Evolutionary conservation across 495 filamentous ascomycete species (phyloP).

Genomic region (Penicillium alfredii): DNA sequence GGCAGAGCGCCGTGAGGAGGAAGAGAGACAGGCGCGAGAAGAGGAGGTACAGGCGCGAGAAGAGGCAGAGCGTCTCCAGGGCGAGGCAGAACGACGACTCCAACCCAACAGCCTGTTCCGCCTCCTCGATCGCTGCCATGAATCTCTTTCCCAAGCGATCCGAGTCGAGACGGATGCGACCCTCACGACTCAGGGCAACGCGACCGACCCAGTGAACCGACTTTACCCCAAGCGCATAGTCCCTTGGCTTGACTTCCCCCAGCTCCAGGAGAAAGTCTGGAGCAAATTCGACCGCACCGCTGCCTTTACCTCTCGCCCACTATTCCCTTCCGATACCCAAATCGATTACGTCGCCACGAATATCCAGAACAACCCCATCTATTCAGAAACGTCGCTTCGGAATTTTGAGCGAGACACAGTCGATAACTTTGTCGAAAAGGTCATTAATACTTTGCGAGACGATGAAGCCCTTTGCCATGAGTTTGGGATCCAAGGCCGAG

Average conservation of each 20-base stretch:
- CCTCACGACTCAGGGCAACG: too few species aligned
- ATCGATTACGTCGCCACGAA: slow-evolving; percentile 19
- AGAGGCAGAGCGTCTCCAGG: too few species aligned
- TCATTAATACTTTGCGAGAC: slow-evolving; percentile 19
- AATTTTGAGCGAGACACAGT: slow-evolving; percentile 25
- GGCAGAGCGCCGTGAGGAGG: too few species aligned
- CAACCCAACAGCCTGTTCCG: too few species aligned
- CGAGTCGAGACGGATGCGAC: too few species aligned
- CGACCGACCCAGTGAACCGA: too few species aligned
- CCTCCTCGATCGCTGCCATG: too few species aligned
- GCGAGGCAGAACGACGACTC: too few species aligned
- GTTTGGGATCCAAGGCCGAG: slow-evolving; percentile 21
- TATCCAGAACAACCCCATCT: slow-evolving; percentile 20
- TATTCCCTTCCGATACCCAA: slow-evolving; percentile 40
- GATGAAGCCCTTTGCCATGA: slow-evolving; percentile 16
- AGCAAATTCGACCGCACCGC: slow-evolving; percentile 12
- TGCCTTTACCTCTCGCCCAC: slow-evolving; percentile 14
- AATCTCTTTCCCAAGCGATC: too few species aligned
- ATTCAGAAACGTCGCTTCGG: slow-evolving; percentile 21
- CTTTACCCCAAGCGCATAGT: too few species aligned
- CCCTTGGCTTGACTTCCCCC: slow-evolving; percentile 20
- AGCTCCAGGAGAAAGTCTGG: slow-evolving; percentile 23
- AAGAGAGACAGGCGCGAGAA: too few species aligned
- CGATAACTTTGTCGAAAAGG: slow-evolving; percentile 23
- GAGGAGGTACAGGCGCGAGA: too few species aligned